phyloP scores from a whole-genome alignment of 768 basidiomycete species.

The Lentinula lateritia region DNA sequence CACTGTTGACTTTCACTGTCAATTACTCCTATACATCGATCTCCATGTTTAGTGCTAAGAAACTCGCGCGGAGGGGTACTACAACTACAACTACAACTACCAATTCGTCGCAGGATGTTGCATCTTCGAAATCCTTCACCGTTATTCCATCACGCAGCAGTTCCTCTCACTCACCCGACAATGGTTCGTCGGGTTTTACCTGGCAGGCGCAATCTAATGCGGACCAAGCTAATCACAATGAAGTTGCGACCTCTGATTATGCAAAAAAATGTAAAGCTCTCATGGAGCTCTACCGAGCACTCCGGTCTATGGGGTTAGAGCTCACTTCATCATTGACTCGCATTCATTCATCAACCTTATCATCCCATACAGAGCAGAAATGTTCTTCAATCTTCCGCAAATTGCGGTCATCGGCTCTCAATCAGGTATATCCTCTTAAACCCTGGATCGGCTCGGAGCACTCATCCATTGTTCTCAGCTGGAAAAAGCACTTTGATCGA shows the following conservation, averaged over 20 bases:
- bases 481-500: constrained; percentile 40
- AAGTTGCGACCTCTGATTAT: constrained; percentile 15
- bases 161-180: neutral
- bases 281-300: constrained; percentile 24
- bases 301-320: constrained; percentile 26
- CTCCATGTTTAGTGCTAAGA: too few relatives aligned
- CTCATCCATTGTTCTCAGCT: constrained; percentile 15
- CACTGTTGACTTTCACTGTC: neutral
- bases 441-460: too few relatives aligned
- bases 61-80: too few relatives aligned
- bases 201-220: neutral
- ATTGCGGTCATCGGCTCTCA: constrained; percentile 39
- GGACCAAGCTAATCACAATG: neutral
- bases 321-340: neutral
- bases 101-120: too few relatives aligned
- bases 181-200: neutral
- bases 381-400: constrained; percentile 21
- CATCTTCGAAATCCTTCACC: too few relatives aligned
- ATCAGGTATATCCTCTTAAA: constrained; percentile 20
- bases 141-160: too few relatives aligned
- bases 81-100: too few relatives aligned
- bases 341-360: neutral
- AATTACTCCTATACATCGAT: neutral
- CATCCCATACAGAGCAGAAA: constrained; percentile 20
- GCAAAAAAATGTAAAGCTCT: constrained; percentile 25